phyloP scores from a whole-genome alignment of 176 grass and related monocot genomes.

The Eremochloa ophiuroides region DNA sequence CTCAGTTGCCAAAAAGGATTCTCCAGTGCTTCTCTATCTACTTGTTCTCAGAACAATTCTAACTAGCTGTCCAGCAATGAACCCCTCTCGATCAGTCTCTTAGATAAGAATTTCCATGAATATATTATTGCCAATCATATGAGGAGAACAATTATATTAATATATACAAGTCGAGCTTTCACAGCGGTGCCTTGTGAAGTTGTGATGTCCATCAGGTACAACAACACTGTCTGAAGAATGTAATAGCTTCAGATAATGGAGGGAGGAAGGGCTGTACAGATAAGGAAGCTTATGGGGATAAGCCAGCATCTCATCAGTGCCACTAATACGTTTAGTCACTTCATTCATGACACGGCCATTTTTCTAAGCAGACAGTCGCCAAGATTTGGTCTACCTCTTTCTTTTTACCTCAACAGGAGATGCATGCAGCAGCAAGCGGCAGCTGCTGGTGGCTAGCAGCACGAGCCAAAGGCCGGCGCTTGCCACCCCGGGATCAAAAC shows the following conservation, averaged over 20 bases:
- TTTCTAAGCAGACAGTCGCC: slow-evolving; percentile 18
- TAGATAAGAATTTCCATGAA: slow-evolving; percentile 19
- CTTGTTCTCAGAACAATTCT: slow-evolving; percentile 12
- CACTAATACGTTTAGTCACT: slow-evolving; percentile 43
- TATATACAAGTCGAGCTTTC: slow-evolving; percentile 23
- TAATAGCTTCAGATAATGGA: slow-evolving; percentile 11
- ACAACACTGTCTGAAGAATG: slow-evolving; percentile 11
- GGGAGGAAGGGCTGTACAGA: slow-evolving; percentile 3
- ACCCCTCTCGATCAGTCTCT: background rate
- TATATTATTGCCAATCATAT: slow-evolving; percentile 6
- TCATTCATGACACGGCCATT: background rate
- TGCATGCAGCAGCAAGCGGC: no score
- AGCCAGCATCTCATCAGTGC: slow-evolving; percentile 45
- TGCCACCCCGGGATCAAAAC: no score
- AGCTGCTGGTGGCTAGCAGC: no score
- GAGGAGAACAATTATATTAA: slow-evolving; percentile 9
- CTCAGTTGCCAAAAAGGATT: background rate
- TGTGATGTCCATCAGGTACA: slow-evolving; percentile 13
- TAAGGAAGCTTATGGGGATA: slow-evolving; percentile 34
- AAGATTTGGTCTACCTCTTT: slow-evolving; percentile 29
- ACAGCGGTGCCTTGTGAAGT: background rate
- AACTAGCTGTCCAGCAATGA: slow-evolving; percentile 28
- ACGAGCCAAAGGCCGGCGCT: no score
- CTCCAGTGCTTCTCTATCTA: background rate
- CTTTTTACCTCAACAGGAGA: slow-evolving; percentile 11